Evolutionary conservation across 228 moss, liverwort and hornwort genomes (phyloP), one percentile per base, ranked within the genome.

Genomic region (Sphagnum fallax): DNA sequence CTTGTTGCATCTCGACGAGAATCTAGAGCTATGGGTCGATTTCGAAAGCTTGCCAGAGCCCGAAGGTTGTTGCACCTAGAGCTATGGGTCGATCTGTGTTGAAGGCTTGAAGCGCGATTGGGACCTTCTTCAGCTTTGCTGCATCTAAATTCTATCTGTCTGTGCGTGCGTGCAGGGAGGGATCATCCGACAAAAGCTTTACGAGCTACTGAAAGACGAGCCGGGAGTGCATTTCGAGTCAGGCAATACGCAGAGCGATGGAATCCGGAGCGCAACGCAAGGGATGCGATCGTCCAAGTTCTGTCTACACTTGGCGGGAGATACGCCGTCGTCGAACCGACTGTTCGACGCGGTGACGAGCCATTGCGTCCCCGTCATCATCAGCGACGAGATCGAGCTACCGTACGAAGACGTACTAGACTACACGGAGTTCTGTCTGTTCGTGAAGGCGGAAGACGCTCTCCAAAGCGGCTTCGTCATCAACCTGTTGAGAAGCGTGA

Each of bases 381-480:
- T 88, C 62, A 88, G 88, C 55, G 84, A 88, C 57, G 79, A 74
- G 60, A 84, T 88, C 68, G 88, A 88, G 74, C 84, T 88, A 55
- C 88, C 88, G 8, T 88, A 76, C 51, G 88, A 88, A 68, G 81
- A 82, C 32, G 74, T 70, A 12, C 71, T 88, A 48, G 77, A 84
- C 64, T 88, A 88, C 69, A 72, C 62, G n/a, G 73, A 64, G 51
- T 88, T 88, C 69, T 68, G 80, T 5, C 67, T 84, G 53, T 84
- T 88, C 51, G 81, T 75, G 58, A 79, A 81, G 5, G 67, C 65
- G 50, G 76, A 81, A 66, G 77, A 84, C 16, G 77, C 81, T 4
- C 51, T 81, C 52, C 53, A 69, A 65, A 79, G 77, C 0, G 88
- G 74, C 16, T 82, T 71, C 68, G 70, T 88, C 5, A 64, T 88